These are phyloP conservation scores for Didymellaceae sp. DNA, from an alignment of 2,329 filamentous ascomycete species.

Conservation along the genomic window DNA sequence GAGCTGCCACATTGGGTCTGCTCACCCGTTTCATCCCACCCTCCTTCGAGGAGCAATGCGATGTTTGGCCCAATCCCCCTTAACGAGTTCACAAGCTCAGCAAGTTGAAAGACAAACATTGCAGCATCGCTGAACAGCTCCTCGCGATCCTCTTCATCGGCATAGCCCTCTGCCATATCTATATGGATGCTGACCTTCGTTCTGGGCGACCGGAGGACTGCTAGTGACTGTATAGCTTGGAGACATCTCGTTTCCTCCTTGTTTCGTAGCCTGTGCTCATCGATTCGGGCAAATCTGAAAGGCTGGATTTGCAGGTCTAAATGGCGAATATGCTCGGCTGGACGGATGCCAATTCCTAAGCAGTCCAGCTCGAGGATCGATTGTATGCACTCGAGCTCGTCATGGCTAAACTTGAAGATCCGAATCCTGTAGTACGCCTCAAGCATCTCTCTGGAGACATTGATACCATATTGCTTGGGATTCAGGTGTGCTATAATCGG, in stretches of 20 bases:
- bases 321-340: slow-evolving; percentile 19
- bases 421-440: slow-evolving; percentile 29
- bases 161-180: slow-evolving; percentile 1
- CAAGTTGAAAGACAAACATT: neutral
- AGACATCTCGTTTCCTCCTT: neutral
- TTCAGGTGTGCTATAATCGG: slow-evolving; percentile 13
- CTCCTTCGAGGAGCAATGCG: neutral
- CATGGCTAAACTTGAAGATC: slow-evolving; percentile 29
- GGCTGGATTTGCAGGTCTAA: slow-evolving; percentile 24
- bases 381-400: slow-evolving; percentile 20
- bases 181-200: neutral
- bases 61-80: neutral
- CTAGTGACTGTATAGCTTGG: neutral
- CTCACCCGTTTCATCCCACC: neutral
- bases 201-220: neutral
- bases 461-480: slow-evolving; percentile 1
- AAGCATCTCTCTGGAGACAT: slow-evolving; percentile 23
- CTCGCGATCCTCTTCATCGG: neutral
- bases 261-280: neutral
- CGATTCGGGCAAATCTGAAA: slow-evolving; percentile 6
- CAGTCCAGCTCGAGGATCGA: slow-evolving; percentile 20
- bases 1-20: neutral
- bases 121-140: neutral
- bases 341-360: slow-evolving; percentile 18
- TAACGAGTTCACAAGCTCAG: neutral